Conservation (phyloP, 129 eudicot genomes). For the Saussurea involucrata region DNA sequence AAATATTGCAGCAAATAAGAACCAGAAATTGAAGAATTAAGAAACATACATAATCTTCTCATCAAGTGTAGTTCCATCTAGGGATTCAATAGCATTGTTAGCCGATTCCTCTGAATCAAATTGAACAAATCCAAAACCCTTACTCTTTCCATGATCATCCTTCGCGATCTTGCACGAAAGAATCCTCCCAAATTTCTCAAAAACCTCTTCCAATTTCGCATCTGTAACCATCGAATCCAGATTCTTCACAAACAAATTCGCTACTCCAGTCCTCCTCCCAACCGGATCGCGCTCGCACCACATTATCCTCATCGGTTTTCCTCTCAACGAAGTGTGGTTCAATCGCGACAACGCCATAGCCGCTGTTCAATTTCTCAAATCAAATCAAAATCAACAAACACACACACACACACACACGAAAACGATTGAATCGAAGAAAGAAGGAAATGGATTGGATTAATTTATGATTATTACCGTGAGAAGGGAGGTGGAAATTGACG, state of each 20-base stretch:
- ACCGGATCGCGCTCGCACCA: slow-evolving; percentile 46
- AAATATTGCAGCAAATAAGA: background rate
- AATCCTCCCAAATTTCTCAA: slow-evolving; percentile 42
- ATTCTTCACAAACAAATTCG: slow-evolving; percentile 60
- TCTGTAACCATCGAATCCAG: slow-evolving; percentile 34
- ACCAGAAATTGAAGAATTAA: background rate
- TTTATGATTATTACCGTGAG: slow-evolving; percentile 37
- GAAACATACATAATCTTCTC: slow-evolving; percentile 45
- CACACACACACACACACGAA: background rate
- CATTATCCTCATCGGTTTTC: slow-evolving; percentile 59
- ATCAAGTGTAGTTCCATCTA: slow-evolving; percentile 36
- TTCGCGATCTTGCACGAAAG: slow-evolving; percentile 52
- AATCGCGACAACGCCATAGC: slow-evolving; percentile 28
- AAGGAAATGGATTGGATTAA: background rate
- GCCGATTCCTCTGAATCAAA: slow-evolving; percentile 45
- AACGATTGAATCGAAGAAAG: background rate
- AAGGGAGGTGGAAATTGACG: slow-evolving; percentile 33
- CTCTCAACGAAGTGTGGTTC: slow-evolving; percentile 39
- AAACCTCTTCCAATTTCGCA: slow-evolving; percentile 34
- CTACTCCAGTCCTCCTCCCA: slow-evolving; percentile 30
- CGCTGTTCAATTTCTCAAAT: slow-evolving; percentile 32
- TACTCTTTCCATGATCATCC: slow-evolving; percentile 42
- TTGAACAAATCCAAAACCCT: slow-evolving; percentile 62
- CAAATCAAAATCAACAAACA: background rate
- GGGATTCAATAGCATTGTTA: slow-evolving; percentile 33